These are phyloP conservation scores for Cladosporium sp. DNA, from an alignment of 2,329 filamentous ascomycete species.

Conservation along the genomic window DNA sequence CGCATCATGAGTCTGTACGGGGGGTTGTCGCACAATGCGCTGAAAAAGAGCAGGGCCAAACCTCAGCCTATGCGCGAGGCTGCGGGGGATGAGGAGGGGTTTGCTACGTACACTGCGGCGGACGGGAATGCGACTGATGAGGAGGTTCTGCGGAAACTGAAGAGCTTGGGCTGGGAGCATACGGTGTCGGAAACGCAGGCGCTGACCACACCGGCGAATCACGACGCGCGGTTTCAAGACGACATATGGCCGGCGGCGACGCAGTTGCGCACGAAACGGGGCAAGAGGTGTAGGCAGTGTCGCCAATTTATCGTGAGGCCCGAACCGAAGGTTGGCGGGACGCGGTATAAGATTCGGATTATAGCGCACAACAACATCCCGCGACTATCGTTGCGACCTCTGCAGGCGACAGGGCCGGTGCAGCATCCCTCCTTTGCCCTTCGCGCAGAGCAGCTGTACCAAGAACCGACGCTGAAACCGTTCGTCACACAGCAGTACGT, in stretches of 20 bases:
- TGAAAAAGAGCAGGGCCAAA: conserved; percentile 64
- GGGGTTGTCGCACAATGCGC: conserved; percentile 54
- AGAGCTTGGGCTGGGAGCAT: conserved; percentile 61
- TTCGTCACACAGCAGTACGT: conserved; percentile 67
- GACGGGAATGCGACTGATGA: conserved; percentile 38
- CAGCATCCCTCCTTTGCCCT: conserved; percentile 23
- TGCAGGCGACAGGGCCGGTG: conserved; percentile 29
- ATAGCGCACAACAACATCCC: conserved; percentile 84
- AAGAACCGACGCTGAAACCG: conserved; percentile 30
- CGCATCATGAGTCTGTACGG: conserved; percentile 93
- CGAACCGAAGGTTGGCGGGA: conserved; percentile 83
- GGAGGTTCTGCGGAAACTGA: conserved; percentile 52
- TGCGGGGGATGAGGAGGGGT: conserved; percentile 63
- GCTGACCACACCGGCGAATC: conserved; percentile 44
- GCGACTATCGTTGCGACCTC: conserved; percentile 66
- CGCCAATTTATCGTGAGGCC: conserved; percentile 94
- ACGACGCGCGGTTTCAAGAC: conserved; percentile 59
- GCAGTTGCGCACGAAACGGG: conserved; percentile 83
- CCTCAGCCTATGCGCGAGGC: conserved; percentile 78
- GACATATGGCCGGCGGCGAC: conserved; percentile 79
- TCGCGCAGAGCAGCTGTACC: conserved; percentile 15
- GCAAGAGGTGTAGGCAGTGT: conserved; percentile 88
- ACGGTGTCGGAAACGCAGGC: conserved; percentile 55
- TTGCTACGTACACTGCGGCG: conserved; percentile 48
- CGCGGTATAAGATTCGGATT: conserved; percentile 86